A percentile compares a stretch with the other conserved stretches of the same genome.
These are phyloP conservation scores for Leucoagaricus sp. DNA, from an alignment of 1,284 basidiomycete genomes.

Conservation along the genomic window DNA sequence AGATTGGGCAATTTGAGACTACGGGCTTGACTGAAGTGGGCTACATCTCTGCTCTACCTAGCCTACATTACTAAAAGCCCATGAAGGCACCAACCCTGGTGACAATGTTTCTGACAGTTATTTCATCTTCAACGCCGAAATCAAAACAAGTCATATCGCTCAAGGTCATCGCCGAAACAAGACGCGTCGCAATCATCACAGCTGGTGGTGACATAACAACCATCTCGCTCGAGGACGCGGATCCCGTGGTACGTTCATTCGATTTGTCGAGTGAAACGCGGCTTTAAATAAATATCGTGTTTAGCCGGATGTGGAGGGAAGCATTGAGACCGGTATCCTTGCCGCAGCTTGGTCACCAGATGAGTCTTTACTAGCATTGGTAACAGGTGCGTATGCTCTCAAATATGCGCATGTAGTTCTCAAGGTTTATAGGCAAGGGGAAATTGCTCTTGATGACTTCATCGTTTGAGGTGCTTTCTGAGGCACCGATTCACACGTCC, in stretches of 20 bases:
- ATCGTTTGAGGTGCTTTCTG: constrained; percentile 86
- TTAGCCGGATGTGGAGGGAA: constrained; percentile 80
- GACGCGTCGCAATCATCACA: constrained; percentile 64
- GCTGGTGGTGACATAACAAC: constrained; percentile 80
- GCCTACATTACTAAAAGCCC: neutral
- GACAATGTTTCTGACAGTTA: constrained; percentile 37
- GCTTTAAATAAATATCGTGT: constrained; percentile 4
- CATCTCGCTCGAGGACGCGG: constrained; percentile 57
- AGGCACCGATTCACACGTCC: constrained; percentile 68
- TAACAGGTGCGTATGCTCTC: constrained; percentile 58
- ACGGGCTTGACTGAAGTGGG: constrained; percentile 18
- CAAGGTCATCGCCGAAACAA: constrained; percentile 66
- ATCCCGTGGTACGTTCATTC: constrained; percentile 37
- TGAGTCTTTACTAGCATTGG: constrained; percentile 79
- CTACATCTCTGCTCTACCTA: neutral
- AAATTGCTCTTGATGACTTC: constrained; percentile 90
- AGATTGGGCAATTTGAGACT: constrained; percentile 21
- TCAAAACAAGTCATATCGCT: constrained; percentile 58
- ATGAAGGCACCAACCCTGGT: constrained; percentile 26
- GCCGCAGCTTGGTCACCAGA: constrained; percentile 92
- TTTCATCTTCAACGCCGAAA: constrained; percentile 27
- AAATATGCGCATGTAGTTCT: neutral
- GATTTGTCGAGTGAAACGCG: neutral
- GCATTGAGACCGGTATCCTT: constrained; percentile 82
- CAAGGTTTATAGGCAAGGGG: constrained; percentile 56